Conservation (phyloP, 192 early-diverging fungal genomes). For the Entomortierella lignicola region DNA sequence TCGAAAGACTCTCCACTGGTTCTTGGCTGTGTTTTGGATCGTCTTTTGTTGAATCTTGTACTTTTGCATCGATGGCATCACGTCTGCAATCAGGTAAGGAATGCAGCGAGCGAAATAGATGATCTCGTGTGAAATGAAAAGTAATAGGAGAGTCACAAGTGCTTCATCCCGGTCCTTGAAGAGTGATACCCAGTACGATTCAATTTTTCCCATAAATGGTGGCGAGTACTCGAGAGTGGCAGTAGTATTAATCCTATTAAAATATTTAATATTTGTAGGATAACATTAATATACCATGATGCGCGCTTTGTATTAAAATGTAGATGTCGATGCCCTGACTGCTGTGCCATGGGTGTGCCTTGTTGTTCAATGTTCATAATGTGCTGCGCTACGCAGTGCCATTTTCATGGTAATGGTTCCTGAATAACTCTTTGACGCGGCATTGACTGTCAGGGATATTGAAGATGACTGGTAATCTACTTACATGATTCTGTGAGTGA, state of each 20-base stretch:
- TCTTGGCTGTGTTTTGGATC: slow-evolving; percentile 69
- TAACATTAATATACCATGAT: no score
- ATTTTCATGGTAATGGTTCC: no score
- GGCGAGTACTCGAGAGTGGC: slow-evolving; percentile 59
- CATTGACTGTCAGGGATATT: no score
- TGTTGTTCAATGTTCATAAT: not conserved
- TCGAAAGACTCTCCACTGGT: slow-evolving; percentile 79
- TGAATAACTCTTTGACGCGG: no score
- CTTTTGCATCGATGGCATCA: slow-evolving; percentile 84
- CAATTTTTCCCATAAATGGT: slow-evolving; percentile 68
- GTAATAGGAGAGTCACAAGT: slow-evolving; percentile 74
- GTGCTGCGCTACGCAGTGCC: no score
- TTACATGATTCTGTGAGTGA: slow-evolving; percentile 63
- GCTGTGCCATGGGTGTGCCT: not conserved
- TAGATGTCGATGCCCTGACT: no score
- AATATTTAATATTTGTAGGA: not conserved
- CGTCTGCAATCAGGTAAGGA: slow-evolving; percentile 85
- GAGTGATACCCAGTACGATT: slow-evolving; percentile 69
- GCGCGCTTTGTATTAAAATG: no score
- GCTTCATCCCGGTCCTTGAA: slow-evolving; percentile 75
- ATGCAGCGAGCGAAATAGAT: slow-evolving; percentile 93
- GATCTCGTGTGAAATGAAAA: slow-evolving; percentile 89
- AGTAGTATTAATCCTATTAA: slow-evolving; percentile 22
- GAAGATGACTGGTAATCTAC: slow-evolving; percentile 53
- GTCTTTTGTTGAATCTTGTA: slow-evolving; percentile 90